Base-by-base conservation (phyloP, 805 yeast species). In the Saccharomyces paradoxus region DNA sequence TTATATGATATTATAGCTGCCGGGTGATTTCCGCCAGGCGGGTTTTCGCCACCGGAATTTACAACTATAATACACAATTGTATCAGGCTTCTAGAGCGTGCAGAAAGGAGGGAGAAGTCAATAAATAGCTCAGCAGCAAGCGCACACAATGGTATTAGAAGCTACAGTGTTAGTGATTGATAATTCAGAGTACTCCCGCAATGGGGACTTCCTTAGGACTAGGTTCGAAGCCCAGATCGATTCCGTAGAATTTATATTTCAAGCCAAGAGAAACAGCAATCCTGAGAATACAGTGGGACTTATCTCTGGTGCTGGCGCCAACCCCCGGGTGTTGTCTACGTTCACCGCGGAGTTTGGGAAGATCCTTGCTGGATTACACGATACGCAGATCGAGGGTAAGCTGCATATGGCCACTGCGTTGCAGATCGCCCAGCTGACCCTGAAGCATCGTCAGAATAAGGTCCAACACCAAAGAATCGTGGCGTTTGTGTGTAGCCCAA, bases 121-220 rank as follows among this genome's bases (percentile, higher is more conserved):
- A 27, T 12, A 37, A 27, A 47, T 44, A 47, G 37, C 51, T 32
- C 17, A 48, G 54, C 51, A 50, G 51, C 24, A 21, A 50, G 48
- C 29, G 21, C 31, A 50, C 17, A 77, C 66, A 53, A 90, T 90
- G 97, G 97, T 86, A 59, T 80, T 91, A 65, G 99, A 94, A 74
- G 98, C 98, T 59, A 87, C 97, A 14, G 91, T 94, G 87, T 81
- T 94, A 58, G 89, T 90, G 66, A 81, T 94, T 67, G 99, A 94
- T 77, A 92, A 90, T 77, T 89, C 97, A 52, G 99, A 94, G 74
- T 92, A 79, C 71, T 87, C 91, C 82, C 80, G 99, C 65, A 94
- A 94, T 69, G 99, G 98, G 31, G 99, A 94, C 71, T 94, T 85
- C 66, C 79, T 87, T 41, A 83, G 95, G 17, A 84, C 91, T 14